These are phyloP conservation scores for Amaranthus cruentus DNA, from an alignment of 148 eudicot species.

Conservation along the genomic window DNA sequence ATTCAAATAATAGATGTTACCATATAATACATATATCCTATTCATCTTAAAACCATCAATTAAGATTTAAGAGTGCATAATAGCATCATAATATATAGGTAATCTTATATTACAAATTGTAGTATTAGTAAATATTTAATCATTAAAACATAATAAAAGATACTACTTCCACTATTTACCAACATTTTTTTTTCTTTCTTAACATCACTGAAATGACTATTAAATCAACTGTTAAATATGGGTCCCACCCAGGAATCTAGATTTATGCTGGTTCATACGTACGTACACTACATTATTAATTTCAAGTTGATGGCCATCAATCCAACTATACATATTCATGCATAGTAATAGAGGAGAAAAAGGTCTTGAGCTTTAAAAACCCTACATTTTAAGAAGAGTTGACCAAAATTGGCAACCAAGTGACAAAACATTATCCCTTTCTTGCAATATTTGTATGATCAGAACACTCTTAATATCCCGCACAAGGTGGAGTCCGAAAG, in stretches of 20 bases:
- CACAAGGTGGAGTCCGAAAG: too few relatives aligned
- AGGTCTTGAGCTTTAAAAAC: constrained; percentile 17
- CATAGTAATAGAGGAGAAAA: not conserved
- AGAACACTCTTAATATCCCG: too few relatives aligned
- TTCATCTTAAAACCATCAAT: too few relatives aligned
- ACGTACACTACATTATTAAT: not conserved
- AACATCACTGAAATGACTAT: not conserved
- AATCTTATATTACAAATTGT: too few relatives aligned
- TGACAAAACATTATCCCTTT: not conserved
- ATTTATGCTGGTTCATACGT: not conserved
- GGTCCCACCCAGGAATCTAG: not conserved
- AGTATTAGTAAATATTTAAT: too few relatives aligned
- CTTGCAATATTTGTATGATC: not conserved
- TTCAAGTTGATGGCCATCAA: not conserved
- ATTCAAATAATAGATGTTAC: too few relatives aligned
- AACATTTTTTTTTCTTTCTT: not conserved
- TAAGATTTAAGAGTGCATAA: too few relatives aligned
- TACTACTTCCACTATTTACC: not conserved
- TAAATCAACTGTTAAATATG: not conserved
- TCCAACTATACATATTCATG: not conserved
- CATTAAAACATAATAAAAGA: too few relatives aligned
- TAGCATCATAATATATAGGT: too few relatives aligned
- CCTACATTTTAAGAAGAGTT: not conserved
- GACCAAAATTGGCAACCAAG: constrained; percentile 11
- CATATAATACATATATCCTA: too few relatives aligned